These are phyloP conservation scores for Chamaenerion angustifolium DNA, from an alignment of 345 rosid species.

Conservation along the genomic window DNA sequence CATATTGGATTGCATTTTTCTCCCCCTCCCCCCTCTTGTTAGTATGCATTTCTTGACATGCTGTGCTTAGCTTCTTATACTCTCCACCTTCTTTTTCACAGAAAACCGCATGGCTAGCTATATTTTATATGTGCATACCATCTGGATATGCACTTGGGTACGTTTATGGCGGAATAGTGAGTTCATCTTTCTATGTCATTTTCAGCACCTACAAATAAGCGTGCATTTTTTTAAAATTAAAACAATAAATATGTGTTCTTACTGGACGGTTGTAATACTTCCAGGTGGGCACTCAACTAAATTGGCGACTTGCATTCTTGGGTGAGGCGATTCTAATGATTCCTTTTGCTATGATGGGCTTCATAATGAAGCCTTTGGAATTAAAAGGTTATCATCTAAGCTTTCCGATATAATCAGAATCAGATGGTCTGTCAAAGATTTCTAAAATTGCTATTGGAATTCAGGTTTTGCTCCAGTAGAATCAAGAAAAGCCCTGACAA, in stretches of 20 bases:
- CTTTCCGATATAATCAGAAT: slow-evolving; percentile 1
- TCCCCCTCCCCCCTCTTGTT: too few species aligned
- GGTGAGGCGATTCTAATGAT: slow-evolving; percentile 88
- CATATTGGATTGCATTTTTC: too few species aligned
- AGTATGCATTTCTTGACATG: too few species aligned
- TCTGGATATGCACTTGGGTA: slow-evolving; percentile 86
- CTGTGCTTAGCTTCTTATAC: neutral
- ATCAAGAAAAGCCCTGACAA: slow-evolving; percentile 20
- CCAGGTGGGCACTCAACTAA: slow-evolving; percentile 58
- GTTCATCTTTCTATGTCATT: slow-evolving; percentile 11
- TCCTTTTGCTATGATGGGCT: slow-evolving; percentile 73
- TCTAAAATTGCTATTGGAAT: slow-evolving; percentile 15
- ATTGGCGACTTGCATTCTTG: slow-evolving; percentile 84
- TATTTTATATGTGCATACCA: slow-evolving; percentile 96
- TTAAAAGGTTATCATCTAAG: slow-evolving; percentile 46
- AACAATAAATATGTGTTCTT: neutral
- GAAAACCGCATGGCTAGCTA: slow-evolving; percentile 88
- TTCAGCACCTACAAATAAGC: too few species aligned
- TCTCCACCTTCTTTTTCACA: slow-evolving; percentile 12
- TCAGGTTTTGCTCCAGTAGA: slow-evolving; percentile 61
- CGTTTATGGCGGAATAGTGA: slow-evolving; percentile 80
- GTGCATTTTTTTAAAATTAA: too few species aligned
- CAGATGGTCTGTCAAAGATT: neutral
- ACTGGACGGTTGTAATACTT: slow-evolving; percentile 4
- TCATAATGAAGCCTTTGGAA: slow-evolving; percentile 70